These are phyloP conservation scores for Beauveria sp. DNA, from an alignment of 2,329 filamentous ascomycete genomes.

Conservation along the genomic window DNA sequence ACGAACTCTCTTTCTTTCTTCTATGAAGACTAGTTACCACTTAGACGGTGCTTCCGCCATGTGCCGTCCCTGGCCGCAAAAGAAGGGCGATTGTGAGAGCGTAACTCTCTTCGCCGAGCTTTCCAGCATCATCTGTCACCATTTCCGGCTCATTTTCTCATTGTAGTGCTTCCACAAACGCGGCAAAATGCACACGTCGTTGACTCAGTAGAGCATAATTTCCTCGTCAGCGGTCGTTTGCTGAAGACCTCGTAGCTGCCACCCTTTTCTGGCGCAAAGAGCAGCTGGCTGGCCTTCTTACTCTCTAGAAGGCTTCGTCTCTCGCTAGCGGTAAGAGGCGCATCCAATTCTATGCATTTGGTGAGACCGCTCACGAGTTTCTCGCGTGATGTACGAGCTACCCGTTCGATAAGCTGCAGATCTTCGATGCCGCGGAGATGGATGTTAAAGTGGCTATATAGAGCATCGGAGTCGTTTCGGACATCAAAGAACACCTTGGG, in stretches of 20 bases:
- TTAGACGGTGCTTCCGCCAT: conserved; percentile 16
- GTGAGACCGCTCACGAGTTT: conserved; percentile 18
- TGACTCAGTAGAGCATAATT: conserved; percentile 36
- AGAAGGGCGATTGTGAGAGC: conserved; percentile 22
- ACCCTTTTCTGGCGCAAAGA: conserved; percentile 32
- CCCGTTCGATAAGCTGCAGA: conserved; percentile 50
- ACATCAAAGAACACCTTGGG: conserved; percentile 51
- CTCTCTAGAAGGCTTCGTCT: conserved; percentile 19
- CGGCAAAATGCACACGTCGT: conserved; percentile 37
- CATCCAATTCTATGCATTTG: conserved; percentile 25
- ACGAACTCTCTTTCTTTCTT: no score
- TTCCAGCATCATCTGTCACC: conserved; percentile 18
- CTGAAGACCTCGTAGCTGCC: conserved; percentile 41
- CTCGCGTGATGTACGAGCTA: conserved; percentile 16
- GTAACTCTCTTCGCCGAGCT: conserved; percentile 21
- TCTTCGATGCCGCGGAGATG: conserved; percentile 38
- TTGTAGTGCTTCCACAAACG: conserved; percentile 23
- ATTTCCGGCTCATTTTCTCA: conserved; percentile 13
- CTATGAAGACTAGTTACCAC: no score
- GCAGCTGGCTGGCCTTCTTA: conserved; percentile 28
- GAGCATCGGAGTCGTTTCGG: conserved; percentile 48
- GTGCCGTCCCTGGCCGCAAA: conserved; percentile 19
- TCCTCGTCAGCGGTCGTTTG: conserved; percentile 32
- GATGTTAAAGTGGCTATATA: conserved; percentile 39
- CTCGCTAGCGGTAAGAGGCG: conserved; percentile 11